Conservation (phyloP, 768 basidiomycete species). For the Phaeotremella skinneri region DNA sequence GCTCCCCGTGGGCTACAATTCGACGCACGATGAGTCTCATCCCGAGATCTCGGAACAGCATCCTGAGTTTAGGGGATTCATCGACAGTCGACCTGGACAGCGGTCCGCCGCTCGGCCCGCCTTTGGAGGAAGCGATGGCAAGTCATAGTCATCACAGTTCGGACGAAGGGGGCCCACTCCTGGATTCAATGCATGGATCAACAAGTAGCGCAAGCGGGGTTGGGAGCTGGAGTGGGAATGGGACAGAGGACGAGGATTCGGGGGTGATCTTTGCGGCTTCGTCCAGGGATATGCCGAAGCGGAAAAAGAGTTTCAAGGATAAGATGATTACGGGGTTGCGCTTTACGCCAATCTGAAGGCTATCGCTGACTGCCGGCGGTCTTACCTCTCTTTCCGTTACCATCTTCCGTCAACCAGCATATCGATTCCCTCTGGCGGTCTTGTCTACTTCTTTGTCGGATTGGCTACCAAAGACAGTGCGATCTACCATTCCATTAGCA, state of each 20-base stretch:
- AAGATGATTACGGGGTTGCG: neutral
- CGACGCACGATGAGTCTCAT: conserved; percentile 20
- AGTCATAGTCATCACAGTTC: neutral
- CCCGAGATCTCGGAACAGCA: neutral
- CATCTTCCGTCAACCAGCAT: neutral
- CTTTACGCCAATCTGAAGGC: neutral
- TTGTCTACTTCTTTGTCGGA: too few relatives aligned
- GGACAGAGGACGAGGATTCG: neutral
- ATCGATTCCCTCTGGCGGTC: neutral
- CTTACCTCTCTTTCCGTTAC: neutral
- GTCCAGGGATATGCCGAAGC: neutral
- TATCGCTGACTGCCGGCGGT: neutral
- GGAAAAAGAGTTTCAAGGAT: conserved; percentile 1
- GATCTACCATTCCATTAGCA: neutral
- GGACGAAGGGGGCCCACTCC: too few relatives aligned
- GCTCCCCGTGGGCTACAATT: conserved; percentile 18
- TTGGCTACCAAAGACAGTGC: too few relatives aligned
- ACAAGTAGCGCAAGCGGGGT: too few relatives aligned
- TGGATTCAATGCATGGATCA: too few relatives aligned
- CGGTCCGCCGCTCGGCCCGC: too few relatives aligned
- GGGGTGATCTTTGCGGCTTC: neutral
- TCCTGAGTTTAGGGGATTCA: neutral
- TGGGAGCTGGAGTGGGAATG: too few relatives aligned
- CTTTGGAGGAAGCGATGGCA: neutral
- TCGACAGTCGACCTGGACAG: neutral